phyloP scores from a whole-genome alignment of 2,329 filamentous ascomycete genomes.

The Fusarium pininemorale region DNA sequence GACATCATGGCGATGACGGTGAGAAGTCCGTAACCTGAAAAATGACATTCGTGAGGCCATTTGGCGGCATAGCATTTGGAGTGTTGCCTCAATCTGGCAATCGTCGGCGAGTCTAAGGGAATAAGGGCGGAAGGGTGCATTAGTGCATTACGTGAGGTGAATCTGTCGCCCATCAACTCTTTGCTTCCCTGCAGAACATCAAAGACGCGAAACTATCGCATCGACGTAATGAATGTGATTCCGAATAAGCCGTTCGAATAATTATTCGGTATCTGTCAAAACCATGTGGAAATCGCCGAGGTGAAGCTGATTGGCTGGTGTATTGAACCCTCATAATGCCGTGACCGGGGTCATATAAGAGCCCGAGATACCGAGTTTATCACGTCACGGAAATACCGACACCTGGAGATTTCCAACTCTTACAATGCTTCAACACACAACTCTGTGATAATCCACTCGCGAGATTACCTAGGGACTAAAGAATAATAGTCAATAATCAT shows the following conservation, averaged over 20 bases:
- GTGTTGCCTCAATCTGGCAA: not conserved
- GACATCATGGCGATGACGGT: not conserved
- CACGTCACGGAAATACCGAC: not conserved
- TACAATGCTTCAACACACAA: not conserved
- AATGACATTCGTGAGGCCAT: not conserved
- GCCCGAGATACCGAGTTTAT: slow-evolving; percentile 20
- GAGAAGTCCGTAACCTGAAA: not conserved
- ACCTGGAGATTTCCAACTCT: not conserved
- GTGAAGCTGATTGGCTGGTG: not conserved
- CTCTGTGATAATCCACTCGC: too few relatives aligned
- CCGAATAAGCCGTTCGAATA: not conserved
- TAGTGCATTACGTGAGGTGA: not conserved
- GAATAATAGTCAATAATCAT: not conserved
- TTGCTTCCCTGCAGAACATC: not conserved
- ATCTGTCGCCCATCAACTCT: not conserved
- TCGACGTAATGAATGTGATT: not conserved
- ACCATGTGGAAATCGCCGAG: not conserved
- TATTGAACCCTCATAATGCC: not conserved
- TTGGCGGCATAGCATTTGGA: not conserved
- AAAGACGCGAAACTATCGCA: not conserved
- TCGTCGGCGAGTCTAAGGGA: not conserved
- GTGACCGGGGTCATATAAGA: slow-evolving; percentile 5
- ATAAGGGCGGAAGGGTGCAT: not conserved
- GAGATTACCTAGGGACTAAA: fast-evolving
- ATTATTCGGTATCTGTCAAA: not conserved